phyloP scores from a whole-genome alignment of 129 eudicot genomes.

The Flaveria ramosissima region DNA sequence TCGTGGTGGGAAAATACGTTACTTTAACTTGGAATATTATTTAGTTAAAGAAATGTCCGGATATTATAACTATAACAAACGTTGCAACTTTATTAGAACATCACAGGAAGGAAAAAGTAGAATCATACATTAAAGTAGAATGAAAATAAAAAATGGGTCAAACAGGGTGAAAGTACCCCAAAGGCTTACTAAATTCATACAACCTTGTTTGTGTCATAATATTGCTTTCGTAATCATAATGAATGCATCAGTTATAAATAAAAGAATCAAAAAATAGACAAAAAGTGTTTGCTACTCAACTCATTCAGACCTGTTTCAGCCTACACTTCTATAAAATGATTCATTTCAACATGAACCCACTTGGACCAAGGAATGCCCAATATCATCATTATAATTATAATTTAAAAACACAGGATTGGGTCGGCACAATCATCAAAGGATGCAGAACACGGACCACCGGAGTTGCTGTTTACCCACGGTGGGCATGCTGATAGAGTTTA shows the following conservation, averaged over 20 bases:
- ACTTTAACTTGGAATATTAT: no score
- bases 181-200: no score
- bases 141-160: no score
- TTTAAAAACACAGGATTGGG: conserved; percentile 51
- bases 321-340: not conserved
- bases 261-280: not conserved
- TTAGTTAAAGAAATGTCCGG: no score
- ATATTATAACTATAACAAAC: no score
- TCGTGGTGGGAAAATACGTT: no score
- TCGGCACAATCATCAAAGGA: conserved; percentile 77
- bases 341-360: not conserved
- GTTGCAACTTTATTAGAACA: no score
- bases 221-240: not conserved
- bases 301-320: not conserved
- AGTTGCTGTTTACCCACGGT: conserved; percentile 87
- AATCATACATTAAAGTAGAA: no score
- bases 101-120: no score
- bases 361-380: not conserved
- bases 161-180: no score
- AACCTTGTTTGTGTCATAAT: no score
- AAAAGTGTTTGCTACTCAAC: not conserved
- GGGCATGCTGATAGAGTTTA: conserved; percentile 86
- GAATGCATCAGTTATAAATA: not conserved
- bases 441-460: conserved; percentile 93
- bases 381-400: not conserved